phyloP scores from a whole-genome alignment of 176 grass and related monocot species.

The Aegilops tauschii region DNA sequence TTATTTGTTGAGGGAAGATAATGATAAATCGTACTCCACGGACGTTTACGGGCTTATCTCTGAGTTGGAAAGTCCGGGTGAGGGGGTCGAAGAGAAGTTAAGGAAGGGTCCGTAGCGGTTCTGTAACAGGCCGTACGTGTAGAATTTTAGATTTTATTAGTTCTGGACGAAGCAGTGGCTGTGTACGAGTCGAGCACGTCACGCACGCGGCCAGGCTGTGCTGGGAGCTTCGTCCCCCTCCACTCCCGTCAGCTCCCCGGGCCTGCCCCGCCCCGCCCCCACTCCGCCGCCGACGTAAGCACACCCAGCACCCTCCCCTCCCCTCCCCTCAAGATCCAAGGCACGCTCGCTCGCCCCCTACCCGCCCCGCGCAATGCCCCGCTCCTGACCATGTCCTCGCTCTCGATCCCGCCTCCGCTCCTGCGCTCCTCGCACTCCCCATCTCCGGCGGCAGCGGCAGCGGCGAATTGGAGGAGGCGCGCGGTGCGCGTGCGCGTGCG shows the following conservation, averaged over 20 bases:
- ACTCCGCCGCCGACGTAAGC: background rate
- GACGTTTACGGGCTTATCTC: too few species aligned
- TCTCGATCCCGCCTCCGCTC: conserved; percentile 9
- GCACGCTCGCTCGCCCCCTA: background rate
- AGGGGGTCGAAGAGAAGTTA: too few species aligned
- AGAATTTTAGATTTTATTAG: background rate
- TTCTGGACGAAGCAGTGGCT: background rate
- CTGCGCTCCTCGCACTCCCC: background rate
- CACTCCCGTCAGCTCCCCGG: background rate
- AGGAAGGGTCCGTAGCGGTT: too few species aligned
- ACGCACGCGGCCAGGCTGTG: background rate
- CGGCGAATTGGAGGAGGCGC: background rate
- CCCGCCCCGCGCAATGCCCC: conserved; percentile 22
- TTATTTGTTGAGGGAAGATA: too few species aligned
- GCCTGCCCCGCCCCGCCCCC: background rate
- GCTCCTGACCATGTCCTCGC: conserved; percentile 39
- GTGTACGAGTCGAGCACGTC: background rate
- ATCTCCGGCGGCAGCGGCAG: background rate
- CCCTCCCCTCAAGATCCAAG: background rate
- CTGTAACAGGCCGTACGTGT: too few species aligned
- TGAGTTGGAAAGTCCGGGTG: too few species aligned
- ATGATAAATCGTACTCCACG: too few species aligned
- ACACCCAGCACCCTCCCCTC: background rate
- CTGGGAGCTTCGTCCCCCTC: background rate
- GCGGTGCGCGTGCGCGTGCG: background rate